Base-by-base conservation (phyloP, 495 filamentous ascomycete species). In the Durotheca rogersii region DNA sequence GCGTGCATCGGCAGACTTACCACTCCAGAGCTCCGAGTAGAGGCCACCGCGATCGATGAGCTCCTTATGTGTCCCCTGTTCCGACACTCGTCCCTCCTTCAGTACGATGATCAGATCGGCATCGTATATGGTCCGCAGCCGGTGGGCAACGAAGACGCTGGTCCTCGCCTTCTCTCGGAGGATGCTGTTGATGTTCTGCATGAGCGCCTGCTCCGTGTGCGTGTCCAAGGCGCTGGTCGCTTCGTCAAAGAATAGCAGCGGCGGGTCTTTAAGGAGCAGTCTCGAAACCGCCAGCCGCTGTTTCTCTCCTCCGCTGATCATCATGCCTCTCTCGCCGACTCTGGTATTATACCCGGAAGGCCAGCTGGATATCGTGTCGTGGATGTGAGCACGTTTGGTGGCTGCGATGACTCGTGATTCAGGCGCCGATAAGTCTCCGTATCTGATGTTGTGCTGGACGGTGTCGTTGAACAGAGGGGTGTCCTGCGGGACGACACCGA, bases 221-320 rank as follows among this genome's bases (percentile, higher is more conserved):
- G 94, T 96, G 63, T 98, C 93, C 36, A 98, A 74, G 0, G 93
- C 94, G 38, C 88, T 94, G 1, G 94, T 98, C 70, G 93, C 93
- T 73, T 98, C 93, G 60, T 98, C 93, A 56, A 97, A 97, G 79
- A 98, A 97, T 0, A 97, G 72, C 25, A 97, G 69, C 4, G 90
- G 86, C 0, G 93, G 92, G 58, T 98, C 89, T 58, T 98, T 98
- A 34, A 98, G 71, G 1, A 98, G 77, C 27, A 97, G 65, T 21
- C 93, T 76, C 4, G 89, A 88, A 15, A 98, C 82, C 1, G 94
- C 93, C 21, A 98, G 70, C 3, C 93, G 81, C 64, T 98, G 93
- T 68, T 97, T 97, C 72, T 98, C 93, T 23, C 93, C 93, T 6
- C 91, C 93, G 2, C 87, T 92, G 12, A 97, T 96, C 93, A 97